Base-by-base conservation (phyloP, 176 grass and related monocot genomes). In the Raddia guianensis region DNA sequence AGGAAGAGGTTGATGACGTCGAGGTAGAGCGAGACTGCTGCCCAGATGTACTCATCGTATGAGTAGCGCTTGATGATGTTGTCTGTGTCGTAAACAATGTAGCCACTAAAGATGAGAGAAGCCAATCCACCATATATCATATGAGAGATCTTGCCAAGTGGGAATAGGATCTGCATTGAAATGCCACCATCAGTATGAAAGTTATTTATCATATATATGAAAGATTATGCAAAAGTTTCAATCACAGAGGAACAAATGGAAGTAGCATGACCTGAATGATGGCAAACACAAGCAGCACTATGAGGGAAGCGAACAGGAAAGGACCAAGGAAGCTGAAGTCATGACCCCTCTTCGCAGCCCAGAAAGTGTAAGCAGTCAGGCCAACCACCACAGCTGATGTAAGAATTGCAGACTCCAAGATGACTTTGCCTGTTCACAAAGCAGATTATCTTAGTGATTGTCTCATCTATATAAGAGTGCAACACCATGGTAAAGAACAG, bases 281-380 rank as follows among this genome's bases (percentile, higher is more conserved):
- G 44, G 78, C 77, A 74, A 97, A 97, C 44, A 94, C 91, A 5
- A 97, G 65, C 69, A 97, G 84, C 76, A 94, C 85, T 43, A 97
- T 79, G 45, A 97, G 16, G 48, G 94, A 86, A 73, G 91, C 75
- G 10, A 94, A 97, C 44, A 97, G 94, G 75, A 97, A 94, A 12
- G 94, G 94, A 18, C 94, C 94, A 20, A 97, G 91, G 76, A 97
- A 97, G 55, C 84, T 91, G 79, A 97, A 97, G 83, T 97, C 94
- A 72, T 94, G 83, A 37, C 91, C 94, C 65, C 94, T 91, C 67
- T 81, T 90, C 72, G 83, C 87, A 58, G 89, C 94, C 94, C 94
- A 97, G 76, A 97, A 97, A 59, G 94, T 97, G 82, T 97, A 97
- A 5, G 89, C 62, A 54, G 94, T 94, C n/a, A 97, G 85, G 73